These are phyloP conservation scores for Ceratobasidium sp. DNA, from an alignment of 1,284 basidiomycete species.

Conservation along the genomic window DNA sequence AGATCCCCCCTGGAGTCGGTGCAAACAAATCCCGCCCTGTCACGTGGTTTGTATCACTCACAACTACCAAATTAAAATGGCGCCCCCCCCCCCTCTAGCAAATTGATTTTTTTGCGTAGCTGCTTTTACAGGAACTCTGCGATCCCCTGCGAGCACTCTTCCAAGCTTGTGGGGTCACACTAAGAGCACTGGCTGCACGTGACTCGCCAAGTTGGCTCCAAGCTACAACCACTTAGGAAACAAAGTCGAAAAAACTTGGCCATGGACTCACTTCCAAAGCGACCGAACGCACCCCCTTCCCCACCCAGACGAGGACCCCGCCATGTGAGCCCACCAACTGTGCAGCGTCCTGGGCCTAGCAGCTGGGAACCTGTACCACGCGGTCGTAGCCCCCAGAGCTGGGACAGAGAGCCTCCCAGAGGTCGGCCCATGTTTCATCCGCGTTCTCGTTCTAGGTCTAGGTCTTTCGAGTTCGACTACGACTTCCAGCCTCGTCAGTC, in stretches of 20 bases:
- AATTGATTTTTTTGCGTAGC: too few species aligned
- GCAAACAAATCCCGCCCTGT: background rate
- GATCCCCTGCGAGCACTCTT: background rate
- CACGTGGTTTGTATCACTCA: background rate
- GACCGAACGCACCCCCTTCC: constrained; percentile 32
- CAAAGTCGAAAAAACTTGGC: background rate
- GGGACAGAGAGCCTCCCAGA: constrained; percentile 31
- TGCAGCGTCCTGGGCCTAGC: constrained; percentile 30
- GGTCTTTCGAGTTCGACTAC: constrained; percentile 26
- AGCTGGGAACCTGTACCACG: constrained; percentile 38
- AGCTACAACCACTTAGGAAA: background rate
- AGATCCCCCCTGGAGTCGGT: background rate
- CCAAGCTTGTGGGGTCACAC: too few species aligned
- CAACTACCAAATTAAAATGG: too few species aligned
- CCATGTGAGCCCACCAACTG: constrained; percentile 36
- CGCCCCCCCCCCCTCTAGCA: background rate
- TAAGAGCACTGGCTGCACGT: background rate
- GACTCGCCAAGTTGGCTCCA: constrained; percentile 1
- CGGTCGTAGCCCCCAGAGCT: constrained; percentile 23
- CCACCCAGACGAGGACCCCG: constrained; percentile 32
- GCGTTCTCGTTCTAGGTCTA: constrained; percentile 35
- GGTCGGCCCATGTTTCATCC: constrained; percentile 34
- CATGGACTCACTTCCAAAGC: constrained; percentile 35
- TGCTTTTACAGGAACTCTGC: background rate
- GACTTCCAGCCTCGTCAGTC: constrained; percentile 20